Evolutionary conservation across 805 yeast species (phyloP), one percentile per base, ranked within the genome.

Genomic region (Pichia californica): DNA sequence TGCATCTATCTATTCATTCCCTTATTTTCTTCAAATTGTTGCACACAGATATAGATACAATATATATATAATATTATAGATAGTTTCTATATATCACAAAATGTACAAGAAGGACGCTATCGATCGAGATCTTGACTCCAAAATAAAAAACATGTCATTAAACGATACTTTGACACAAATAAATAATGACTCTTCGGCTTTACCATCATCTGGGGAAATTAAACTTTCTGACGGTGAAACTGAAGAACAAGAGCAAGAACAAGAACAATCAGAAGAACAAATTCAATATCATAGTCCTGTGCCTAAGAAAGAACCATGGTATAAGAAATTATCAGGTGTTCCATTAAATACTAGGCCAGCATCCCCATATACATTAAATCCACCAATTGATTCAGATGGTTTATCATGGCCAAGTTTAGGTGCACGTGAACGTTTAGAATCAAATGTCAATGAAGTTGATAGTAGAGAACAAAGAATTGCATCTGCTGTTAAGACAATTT

Each of bases 371-470:
- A 84, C 94, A 2, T 62, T 83, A 41, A 81, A 79, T 50, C 89
- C 96, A 0, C 93, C 96, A 16, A 82, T 88, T 28, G 96, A 88
- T 57, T 79, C 74, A 35, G 96, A 87, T 63, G 96, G 96, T 0
- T 73, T 91, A 37, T 87, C 96, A 35, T 91, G 96, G 96, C 98
- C 97, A 15, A 79, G 89, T 15, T 55, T 71, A 4, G 98, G 98
- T 8, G 91, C 99, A 7, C 69, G 95, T 44, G 63, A 61, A 25
- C 71, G 98, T 43, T 73, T 87, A 14, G 88, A 81, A 46, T 84
- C 85, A 47, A 68, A 78, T 2, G 71, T 71, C 4, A 86, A 77
- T 36, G 88, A 83, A 53, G 77, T 80, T 11, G 57, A 63, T 40
- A 80, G 73, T 3, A 74, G 97, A 49, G 86, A 85, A 53, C 50